These are phyloP conservation scores for Cyberlindnera amylophila DNA, from an alignment of 805 yeast genomes.

Conservation along the genomic window DNA sequence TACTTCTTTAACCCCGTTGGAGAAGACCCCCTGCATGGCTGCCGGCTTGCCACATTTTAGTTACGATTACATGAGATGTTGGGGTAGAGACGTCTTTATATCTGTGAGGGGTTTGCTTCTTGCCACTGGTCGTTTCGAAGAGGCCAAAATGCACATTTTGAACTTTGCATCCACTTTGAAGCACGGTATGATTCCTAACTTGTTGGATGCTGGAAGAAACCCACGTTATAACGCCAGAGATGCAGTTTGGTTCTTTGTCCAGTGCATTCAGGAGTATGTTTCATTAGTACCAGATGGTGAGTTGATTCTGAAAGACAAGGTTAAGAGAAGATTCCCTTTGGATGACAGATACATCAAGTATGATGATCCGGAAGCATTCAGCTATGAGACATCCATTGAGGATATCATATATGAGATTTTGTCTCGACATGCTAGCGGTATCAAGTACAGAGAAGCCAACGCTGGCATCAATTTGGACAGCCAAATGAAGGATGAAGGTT, in stretches of 20 bases:
- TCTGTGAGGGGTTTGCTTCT: constrained; percentile 78
- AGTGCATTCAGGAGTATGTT: constrained; percentile 83
- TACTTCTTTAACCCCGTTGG: constrained; percentile 70
- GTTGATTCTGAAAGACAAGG: constrained; percentile 62
- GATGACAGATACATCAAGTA: constrained; percentile 74
- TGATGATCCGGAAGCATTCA: constrained; percentile 73
- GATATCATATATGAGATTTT: constrained; percentile 82
- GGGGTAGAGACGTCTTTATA: constrained; percentile 97
- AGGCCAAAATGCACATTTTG: constrained; percentile 76
- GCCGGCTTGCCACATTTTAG: constrained; percentile 97
- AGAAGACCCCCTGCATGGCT: constrained; percentile 71
- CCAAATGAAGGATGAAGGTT: constrained; percentile 91
- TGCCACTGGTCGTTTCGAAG: constrained; percentile 72
- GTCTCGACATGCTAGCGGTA: constrained; percentile 85
- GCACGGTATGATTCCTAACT: constrained; percentile 92
- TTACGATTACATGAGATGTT: constrained; percentile 88
- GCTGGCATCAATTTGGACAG: constrained; percentile 87
- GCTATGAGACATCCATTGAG: constrained; percentile 61
- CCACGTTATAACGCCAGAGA: constrained; percentile 96
- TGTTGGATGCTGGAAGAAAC: constrained; percentile 87
- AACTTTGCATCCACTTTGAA: constrained; percentile 88
- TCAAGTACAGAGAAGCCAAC: constrained; percentile 87
- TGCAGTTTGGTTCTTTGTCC: constrained; percentile 93
- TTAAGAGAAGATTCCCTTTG: constrained; percentile 80
- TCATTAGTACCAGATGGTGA: constrained; percentile 64